These are phyloP conservation scores for Rhizodiscina lignyota DNA, from an alignment of 495 filamentous ascomycete genomes.

Conservation along the genomic window DNA sequence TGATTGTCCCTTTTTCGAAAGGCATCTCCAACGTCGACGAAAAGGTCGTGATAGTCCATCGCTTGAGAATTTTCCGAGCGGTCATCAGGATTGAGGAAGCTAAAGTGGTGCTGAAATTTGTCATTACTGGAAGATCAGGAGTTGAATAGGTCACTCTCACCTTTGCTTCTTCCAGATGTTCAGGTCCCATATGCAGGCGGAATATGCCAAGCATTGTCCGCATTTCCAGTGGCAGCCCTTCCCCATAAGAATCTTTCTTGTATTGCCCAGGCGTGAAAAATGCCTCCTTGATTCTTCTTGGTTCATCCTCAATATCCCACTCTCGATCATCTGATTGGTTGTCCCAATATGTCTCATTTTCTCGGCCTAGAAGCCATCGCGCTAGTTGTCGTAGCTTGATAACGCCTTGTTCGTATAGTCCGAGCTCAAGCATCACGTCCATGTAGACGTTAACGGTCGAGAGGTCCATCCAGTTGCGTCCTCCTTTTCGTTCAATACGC, in stretches of 20 bases:
- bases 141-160: no score
- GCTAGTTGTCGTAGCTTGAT: slow-evolving; percentile 48
- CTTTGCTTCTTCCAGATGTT: slow-evolving; percentile 55
- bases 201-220: slow-evolving; percentile 76
- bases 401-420: slow-evolving; percentile 46
- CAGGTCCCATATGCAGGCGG: slow-evolving; percentile 45
- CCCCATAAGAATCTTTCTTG: slow-evolving; percentile 46
- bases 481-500: slow-evolving; percentile 23
- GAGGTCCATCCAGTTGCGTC: slow-evolving; percentile 34
- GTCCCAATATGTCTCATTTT: slow-evolving; percentile 66
- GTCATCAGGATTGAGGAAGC: slow-evolving; percentile 45
- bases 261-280: slow-evolving; percentile 38
- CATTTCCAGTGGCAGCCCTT: slow-evolving; percentile 60
- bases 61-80: slow-evolving; percentile 30
- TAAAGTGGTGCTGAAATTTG: slow-evolving; percentile 36
- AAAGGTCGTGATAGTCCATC: slow-evolving; percentile 55
- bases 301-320: slow-evolving; percentile 64
- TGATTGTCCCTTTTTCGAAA: slow-evolving; percentile 40
- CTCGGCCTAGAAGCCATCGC: slow-evolving; percentile 68
- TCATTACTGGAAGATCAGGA: no score
- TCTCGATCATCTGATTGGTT: slow-evolving; percentile 72
- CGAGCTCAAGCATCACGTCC: slow-evolving; percentile 53
- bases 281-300: slow-evolving; percentile 40
- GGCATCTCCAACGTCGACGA: slow-evolving; percentile 52
- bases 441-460: slow-evolving; percentile 69